These are phyloP conservation scores for Crassisporium funariophilum DNA, from an alignment of 768 basidiomycete genomes.

Conservation along the genomic window DNA sequence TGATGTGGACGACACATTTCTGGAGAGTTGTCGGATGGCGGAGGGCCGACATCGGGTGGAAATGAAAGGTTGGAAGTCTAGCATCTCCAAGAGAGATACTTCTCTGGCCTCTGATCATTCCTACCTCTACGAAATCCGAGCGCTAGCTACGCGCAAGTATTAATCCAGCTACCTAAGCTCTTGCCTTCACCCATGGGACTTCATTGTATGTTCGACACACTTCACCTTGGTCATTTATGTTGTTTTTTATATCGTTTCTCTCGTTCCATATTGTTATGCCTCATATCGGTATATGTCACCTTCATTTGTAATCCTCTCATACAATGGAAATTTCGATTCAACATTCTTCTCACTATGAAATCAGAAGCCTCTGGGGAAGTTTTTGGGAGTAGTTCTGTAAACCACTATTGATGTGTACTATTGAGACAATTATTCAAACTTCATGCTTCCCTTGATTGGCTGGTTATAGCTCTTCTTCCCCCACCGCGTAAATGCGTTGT, in stretches of 20 bases:
- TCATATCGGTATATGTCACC: conserved; percentile 16
- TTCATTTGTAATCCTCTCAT: conserved; percentile 22
- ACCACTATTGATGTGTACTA: no score
- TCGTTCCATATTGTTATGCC: conserved; percentile 19
- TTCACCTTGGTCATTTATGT: conserved; percentile 15
- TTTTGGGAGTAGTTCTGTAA: no score
- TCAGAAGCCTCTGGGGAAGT: no score
- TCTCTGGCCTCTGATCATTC: conserved; percentile 57
- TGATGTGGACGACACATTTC: conserved; percentile 76
- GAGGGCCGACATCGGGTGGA: conserved; percentile 83
- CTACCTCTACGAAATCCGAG: conserved; percentile 79
- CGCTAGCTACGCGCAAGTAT: conserved; percentile 84
- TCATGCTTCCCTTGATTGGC: no score
- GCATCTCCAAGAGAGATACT: conserved; percentile 37
- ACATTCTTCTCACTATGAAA: background rate
- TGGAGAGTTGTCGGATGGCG: conserved; percentile 70
- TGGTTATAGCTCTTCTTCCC: background rate
- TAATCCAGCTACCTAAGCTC: no score
- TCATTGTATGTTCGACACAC: conserved; percentile 22
- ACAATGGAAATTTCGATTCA: background rate
- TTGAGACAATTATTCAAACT: no score
- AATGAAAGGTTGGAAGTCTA: conserved; percentile 77
- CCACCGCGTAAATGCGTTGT: background rate
- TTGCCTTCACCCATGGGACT: no score
- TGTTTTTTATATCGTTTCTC: conserved; percentile 29